A percentile compares a stretch with the other conserved stretches of the same genome.
These are phyloP conservation scores for Aspergillus jensenii DNA, from an alignment of 2,329 filamentous ascomycete genomes.

Conservation along the genomic window DNA sequence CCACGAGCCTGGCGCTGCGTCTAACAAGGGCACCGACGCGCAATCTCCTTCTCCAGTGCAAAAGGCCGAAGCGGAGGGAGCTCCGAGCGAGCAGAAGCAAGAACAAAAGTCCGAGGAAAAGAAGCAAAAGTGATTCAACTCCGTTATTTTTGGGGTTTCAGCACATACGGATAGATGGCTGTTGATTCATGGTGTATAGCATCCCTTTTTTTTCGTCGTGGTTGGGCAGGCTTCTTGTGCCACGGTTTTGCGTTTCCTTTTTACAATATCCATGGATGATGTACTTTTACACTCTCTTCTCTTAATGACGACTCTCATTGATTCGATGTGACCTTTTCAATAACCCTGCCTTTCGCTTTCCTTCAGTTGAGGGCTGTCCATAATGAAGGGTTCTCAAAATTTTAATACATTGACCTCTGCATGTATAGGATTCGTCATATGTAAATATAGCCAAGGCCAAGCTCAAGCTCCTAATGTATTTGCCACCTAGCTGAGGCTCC, in stretches of 20 bases:
- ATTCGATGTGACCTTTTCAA: background rate
- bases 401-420: no score
- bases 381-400: no score
- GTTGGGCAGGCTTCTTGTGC: slow-evolving; percentile 7
- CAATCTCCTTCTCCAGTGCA: background rate
- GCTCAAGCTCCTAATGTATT: no score
- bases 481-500: no score
- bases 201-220: background rate
- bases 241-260: background rate
- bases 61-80: slow-evolving; percentile 4
- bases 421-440: no score
- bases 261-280: background rate
- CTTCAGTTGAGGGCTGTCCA: no score
- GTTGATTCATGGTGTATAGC: background rate
- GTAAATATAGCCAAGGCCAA: no score
- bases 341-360: background rate
- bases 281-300: slow-evolving; percentile 7
- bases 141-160: background rate
- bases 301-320: background rate
- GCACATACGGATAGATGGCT: slow-evolving; percentile 1
- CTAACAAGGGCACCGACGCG: background rate
- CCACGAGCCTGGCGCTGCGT: background rate
- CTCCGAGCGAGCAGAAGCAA: slow-evolving; percentile 1
- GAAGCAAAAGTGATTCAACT: slow-evolving; percentile 1
- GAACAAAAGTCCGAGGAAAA: slow-evolving; percentile 8